phyloP scores from a whole-genome alignment of 352 stramenopile genomes.

The Phytophthora pinifolia region DNA sequence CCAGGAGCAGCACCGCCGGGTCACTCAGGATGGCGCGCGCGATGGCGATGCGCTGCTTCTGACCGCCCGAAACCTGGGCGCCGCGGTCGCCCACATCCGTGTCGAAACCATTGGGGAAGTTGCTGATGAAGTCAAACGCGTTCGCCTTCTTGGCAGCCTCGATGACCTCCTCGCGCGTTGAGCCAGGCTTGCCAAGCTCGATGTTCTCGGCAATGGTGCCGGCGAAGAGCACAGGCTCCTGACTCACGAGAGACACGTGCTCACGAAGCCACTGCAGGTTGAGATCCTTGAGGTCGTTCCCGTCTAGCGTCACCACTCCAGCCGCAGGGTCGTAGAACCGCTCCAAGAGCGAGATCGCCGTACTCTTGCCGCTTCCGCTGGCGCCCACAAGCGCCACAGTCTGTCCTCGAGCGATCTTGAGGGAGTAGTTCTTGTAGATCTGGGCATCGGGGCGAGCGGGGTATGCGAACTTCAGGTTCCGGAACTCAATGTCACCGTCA shows the following conservation, averaged over 20 bases:
- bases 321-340: conserved; percentile 37
- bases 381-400: conserved; percentile 37
- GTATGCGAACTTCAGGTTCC: conserved; percentile 34
- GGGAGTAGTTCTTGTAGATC: conserved; percentile 41
- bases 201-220: conserved; percentile 42
- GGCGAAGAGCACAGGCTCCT: conserved; percentile 38
- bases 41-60: conserved; percentile 43
- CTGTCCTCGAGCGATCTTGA: conserved; percentile 36
- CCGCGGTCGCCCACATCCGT: conserved; percentile 37
- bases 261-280: conserved; percentile 39
- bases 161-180: conserved; percentile 34
- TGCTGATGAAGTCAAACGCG: conserved; percentile 40
- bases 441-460: conserved; percentile 38
- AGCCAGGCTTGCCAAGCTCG: conserved; percentile 34
- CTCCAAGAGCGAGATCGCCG: conserved; percentile 36
- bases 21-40: conserved; percentile 34
- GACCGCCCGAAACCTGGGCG: conserved; percentile 35
- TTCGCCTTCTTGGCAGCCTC: conserved; percentile 38
- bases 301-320: conserved; percentile 32
- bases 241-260: conserved; percentile 36
- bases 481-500: conserved; percentile 37
- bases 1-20: conserved; percentile 32
- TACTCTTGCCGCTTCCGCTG: conserved; percentile 40
- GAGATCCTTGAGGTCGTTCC: conserved; percentile 33
- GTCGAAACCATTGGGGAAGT: conserved; percentile 35